Evolutionary conservation across 208 protist species (phyloP), one percentile per base, ranked within the genome.

Genomic region (Porcisia hertigi): DNA sequence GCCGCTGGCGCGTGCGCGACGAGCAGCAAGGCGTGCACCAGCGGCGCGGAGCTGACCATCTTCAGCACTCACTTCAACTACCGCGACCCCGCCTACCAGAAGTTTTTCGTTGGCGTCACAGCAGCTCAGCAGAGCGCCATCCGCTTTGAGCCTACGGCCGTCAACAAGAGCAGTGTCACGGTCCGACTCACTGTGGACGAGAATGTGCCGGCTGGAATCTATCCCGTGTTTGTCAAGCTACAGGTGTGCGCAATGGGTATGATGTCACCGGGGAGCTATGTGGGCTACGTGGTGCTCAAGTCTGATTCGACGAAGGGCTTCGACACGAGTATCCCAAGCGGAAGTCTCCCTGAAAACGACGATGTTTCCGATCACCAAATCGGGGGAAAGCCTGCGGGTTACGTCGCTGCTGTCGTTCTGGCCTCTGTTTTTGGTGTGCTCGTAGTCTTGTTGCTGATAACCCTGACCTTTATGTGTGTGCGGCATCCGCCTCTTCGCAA

Each of bases 21-120:
- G 41, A 75, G 49, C 77, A 86, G 77, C 77, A 45, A 34, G 6
- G 14, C 77, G 52, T 88, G 84, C 77, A 69, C 71, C 43, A 73
- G 16, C 73, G 81, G 77, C 18, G 65, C 81, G 18, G 12, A 45
- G 16, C 41, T 88, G 60, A 77, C 59, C 23, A 69, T 88, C 62
- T 41, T 6, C 7, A 76, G 84, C 65, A 80, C 36, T 57, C 72
- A 78, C 64, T 87, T 87, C 75, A 85, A 87, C 77, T 55, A 43
- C 59, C 75, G 69, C 34, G 39, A 39, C n/a, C 20, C 60, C 39
- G 34, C 30, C 43, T 79, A 85, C 76, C 82, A 87, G 69, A 60
- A 53, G 63, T 75, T 87, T 62, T 69, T 75, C 23, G 65, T 87
- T 36, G 71, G 79, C 63, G 70, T 77, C 58, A 76, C 69, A 34